phyloP scores from a whole-genome alignment of 163 green algal genomes.

The Scenedesmus sp. region DNA sequence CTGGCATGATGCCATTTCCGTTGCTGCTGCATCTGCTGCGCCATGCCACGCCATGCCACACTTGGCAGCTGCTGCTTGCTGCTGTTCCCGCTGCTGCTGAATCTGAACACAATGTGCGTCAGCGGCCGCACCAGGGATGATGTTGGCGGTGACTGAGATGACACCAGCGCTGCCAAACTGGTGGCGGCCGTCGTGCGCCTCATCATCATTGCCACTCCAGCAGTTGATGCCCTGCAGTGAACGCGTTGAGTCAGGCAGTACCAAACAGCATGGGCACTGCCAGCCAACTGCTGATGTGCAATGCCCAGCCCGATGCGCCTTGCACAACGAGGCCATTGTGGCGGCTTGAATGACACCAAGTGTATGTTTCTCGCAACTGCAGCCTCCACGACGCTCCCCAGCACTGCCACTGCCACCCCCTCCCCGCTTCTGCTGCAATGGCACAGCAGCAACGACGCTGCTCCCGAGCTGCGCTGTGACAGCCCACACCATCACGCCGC shows the following conservation, averaged over 20 bases:
- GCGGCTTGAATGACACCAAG: too few relatives aligned
- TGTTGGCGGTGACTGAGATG: conserved; percentile 96
- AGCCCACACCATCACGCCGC: too few relatives aligned
- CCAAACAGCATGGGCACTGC: background rate
- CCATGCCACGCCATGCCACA: too few relatives aligned
- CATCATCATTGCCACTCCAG: conserved; percentile 97
- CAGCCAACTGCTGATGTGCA: background rate
- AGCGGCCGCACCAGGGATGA: conserved; percentile 79
- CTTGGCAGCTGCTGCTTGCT: background rate
- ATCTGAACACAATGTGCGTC: background rate
- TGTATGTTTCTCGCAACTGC: too few relatives aligned
- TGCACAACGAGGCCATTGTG: too few relatives aligned
- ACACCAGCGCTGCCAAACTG: conserved; percentile 83
- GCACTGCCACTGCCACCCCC: too few relatives aligned
- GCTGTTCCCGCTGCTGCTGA: background rate
- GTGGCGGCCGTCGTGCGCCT: conserved; percentile 92
- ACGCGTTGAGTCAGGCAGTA: background rate
- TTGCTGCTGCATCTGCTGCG: too few relatives aligned
- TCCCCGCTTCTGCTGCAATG: too few relatives aligned
- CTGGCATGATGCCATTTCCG: too few relatives aligned
- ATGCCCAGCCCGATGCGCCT: background rate
- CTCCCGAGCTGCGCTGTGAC: too few relatives aligned
- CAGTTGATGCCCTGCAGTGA: conserved; percentile 63
- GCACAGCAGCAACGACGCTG: too few relatives aligned
- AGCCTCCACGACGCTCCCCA: too few relatives aligned